Evolutionary conservation across 768 basidiomycete species (phyloP), one percentile per base, ranked within the genome.

Genomic region (Suillus paluster): DNA sequence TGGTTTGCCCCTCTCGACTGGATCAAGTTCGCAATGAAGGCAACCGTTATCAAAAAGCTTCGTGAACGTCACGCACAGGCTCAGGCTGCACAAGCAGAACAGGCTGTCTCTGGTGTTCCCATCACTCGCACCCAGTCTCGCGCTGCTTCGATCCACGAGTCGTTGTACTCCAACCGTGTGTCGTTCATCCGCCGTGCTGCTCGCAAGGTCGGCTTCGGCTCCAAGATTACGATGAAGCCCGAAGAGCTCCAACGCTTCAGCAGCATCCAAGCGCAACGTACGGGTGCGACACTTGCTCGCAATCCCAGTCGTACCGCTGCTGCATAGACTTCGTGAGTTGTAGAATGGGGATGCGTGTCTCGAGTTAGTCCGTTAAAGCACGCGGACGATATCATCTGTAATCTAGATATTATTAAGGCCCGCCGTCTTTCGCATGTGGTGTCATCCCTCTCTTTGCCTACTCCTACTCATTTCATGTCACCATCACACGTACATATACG

Each of bases 21-120:
- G 78, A 91, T 97, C 85, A 97, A 97, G 83, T 97, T 97, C 76
- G 91, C 83, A 38, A 95, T 98, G 92, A 95, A 97, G 81, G 91
- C 89, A 10, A 96, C 94, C 7, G 78, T 95, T 73, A 95, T 98
- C 85, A 90, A 90, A 78, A 80, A 64, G 66, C 87, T 95, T 71
- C 95, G 94, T 66, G 79, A 84, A 61, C 88, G 92, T 61, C 84
- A 82, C 50, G 69, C 75, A 30, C 73, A 75, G 68, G 69, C 70
- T 27, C 75, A 76, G 44, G 80, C 80, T 63, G 79, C 78, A 41
- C 70, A 78, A 27, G 72, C 78, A 33, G 64, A 59, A 50, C 69
- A 67, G 9, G 71, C 74, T 8, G 71, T 77, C 38, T 74, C 75
- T 56, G 80, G 81, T 36, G 78, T 94, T 61, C 91, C 91, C 9